phyloP scores from a whole-genome alignment of 805 yeast genomes.

The Brettanomyces nanus region DNA sequence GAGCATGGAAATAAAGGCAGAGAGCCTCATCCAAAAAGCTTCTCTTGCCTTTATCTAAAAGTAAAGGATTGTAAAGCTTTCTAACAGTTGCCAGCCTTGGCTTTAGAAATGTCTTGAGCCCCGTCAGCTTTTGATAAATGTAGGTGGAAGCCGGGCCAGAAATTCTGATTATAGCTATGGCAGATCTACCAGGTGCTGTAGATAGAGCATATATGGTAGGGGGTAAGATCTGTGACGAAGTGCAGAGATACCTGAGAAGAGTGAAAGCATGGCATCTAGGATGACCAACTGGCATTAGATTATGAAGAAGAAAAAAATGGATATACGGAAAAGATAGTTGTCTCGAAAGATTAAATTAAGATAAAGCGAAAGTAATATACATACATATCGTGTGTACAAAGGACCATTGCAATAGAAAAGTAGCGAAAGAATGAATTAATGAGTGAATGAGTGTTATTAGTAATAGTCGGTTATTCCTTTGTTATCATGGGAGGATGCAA shows the following conservation, averaged over 20 bases:
- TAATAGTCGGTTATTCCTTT: too few relatives aligned
- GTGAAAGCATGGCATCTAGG: neutral
- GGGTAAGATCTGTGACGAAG: too few relatives aligned
- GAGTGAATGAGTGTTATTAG: too few relatives aligned
- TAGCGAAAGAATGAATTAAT: too few relatives aligned
- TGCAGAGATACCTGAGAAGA: neutral
- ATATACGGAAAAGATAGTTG: neutral
- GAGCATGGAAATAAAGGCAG: slow-evolving; percentile 58
- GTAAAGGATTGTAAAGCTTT: slow-evolving; percentile 40
- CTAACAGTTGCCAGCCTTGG: slow-evolving; percentile 53
- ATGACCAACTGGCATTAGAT: neutral
- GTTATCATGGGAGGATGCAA: too few relatives aligned
- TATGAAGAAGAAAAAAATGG: slow-evolving; percentile 1
- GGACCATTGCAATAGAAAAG: neutral
- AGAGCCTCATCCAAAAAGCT: slow-evolving; percentile 69
- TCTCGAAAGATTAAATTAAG: too few relatives aligned
- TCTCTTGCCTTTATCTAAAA: neutral
- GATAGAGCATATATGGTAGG: slow-evolving; percentile 90
- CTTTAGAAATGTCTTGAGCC: slow-evolving; percentile 27
- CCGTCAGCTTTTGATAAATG: slow-evolving; percentile 42
- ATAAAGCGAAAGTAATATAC: neutral
- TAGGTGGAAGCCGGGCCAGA: slow-evolving; percentile 59
- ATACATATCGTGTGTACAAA: neutral
- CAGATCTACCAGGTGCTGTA: slow-evolving; percentile 73
- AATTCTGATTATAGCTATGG: slow-evolving; percentile 77